A percentile compares a stretch with the other conserved stretches of the same genome.
These are phyloP conservation scores for Arachis hypogaea DNA, from an alignment of 306 rosid species.

Conservation along the genomic window DNA sequence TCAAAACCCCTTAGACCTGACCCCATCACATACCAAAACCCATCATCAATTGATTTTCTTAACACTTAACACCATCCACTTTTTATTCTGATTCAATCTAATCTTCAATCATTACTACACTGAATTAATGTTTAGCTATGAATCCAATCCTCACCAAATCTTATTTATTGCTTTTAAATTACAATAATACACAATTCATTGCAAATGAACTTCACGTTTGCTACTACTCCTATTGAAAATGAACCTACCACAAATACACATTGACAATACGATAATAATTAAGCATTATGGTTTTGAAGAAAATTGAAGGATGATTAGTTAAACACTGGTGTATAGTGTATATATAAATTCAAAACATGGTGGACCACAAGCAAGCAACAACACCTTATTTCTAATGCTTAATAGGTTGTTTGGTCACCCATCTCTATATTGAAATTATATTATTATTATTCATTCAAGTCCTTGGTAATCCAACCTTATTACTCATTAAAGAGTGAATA, in stretches of 20 bases:
- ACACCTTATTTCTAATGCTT: too few relatives aligned
- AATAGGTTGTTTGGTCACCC: neutral
- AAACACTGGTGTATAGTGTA: neutral
- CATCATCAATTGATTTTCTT: neutral
- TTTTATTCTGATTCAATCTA: constrained; percentile 5
- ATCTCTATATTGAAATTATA: neutral
- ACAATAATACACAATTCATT: neutral
- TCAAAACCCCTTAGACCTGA: neutral
- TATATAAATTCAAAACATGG: neutral
- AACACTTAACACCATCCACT: neutral
- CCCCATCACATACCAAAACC: constrained; percentile 2
- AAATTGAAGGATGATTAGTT: neutral
- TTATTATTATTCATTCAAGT: neutral
- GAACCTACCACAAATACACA: constrained; percentile 2
- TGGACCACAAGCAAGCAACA: constrained; percentile 19
- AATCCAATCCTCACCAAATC: constrained; percentile 12
- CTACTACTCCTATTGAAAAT: neutral
- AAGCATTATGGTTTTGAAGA: neutral
- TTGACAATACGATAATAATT: neutral
- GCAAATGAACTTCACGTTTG: neutral
- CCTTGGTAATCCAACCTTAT: neutral
- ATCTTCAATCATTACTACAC: constrained; percentile 8
- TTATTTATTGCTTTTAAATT: neutral
- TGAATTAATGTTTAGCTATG: constrained; percentile 3
- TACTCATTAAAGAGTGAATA: neutral